Conservation (phyloP, 2,329 filamentous ascomycete species). For the Cladophialophora yegresii region DNA sequence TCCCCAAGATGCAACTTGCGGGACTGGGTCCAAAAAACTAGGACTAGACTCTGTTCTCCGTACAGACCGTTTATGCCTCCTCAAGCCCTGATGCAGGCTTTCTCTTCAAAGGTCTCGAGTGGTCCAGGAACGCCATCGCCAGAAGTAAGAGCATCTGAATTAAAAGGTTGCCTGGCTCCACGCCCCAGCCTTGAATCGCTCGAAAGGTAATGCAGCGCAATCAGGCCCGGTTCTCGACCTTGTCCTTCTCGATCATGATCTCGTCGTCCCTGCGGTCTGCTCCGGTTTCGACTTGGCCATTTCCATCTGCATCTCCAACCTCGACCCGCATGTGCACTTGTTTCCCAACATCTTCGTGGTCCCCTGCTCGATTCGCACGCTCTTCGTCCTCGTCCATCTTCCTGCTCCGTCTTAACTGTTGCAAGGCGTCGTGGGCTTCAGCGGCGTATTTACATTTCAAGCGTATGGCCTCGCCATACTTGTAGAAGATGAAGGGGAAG, state of each 20-base stretch:
- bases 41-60: background rate
- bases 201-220: background rate
- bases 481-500: slow-evolving; percentile 50
- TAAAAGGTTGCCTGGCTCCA: too few species aligned
- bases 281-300: background rate
- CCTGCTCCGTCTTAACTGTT: slow-evolving; percentile 29
- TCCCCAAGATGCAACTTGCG: background rate
- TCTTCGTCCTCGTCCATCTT: background rate
- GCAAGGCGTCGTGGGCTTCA: slow-evolving; percentile 40
- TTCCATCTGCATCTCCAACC: background rate
- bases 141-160: background rate
- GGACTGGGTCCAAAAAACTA: background rate
- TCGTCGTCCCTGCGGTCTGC: background rate
- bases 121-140: background rate
- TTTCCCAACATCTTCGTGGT: background rate
- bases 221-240: background rate
- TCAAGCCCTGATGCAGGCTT: background rate
- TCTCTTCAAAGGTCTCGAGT: too few species aligned
- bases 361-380: too few species aligned
- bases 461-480: slow-evolving; percentile 46
- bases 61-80: background rate
- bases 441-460: slow-evolving; percentile 47
- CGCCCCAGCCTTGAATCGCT: background rate
- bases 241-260: background rate
- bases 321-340: background rate